A percentile compares a stretch with the other conserved stretches of the same genome.
phyloP scores from a whole-genome alignment of 73 alveolate species.

The Paramecium primaurelia region DNA sequence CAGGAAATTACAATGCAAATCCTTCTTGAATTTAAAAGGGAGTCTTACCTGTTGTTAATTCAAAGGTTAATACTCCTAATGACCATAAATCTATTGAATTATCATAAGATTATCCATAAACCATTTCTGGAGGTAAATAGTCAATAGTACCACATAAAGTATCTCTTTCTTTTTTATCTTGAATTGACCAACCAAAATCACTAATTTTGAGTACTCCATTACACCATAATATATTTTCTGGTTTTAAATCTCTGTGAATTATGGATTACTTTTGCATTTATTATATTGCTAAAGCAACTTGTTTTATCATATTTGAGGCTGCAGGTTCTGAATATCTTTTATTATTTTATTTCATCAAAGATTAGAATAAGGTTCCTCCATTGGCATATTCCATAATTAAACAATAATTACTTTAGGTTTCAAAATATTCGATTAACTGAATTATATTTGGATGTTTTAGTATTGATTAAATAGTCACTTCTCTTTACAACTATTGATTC shows the following conservation, averaged over 20 bases:
- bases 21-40: constrained; percentile 47
- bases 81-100: constrained; percentile 95
- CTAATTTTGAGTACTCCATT: constrained; percentile 65
- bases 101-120: constrained; percentile 83
- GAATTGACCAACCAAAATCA: constrained; percentile 69
- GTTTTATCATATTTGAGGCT: constrained; percentile 38
- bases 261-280: constrained; percentile 52
- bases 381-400: constrained; percentile 75
- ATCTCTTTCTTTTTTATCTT: constrained; percentile 59
- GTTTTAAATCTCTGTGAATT: constrained; percentile 80
- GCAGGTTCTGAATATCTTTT: constrained; percentile 48
- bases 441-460: constrained; percentile 86
- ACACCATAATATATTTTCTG: constrained; percentile 70
- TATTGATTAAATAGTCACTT: neutral
- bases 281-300: constrained; percentile 32
- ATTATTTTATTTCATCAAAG: neutral
- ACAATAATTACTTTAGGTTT: constrained; percentile 80
- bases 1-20: constrained; percentile 52
- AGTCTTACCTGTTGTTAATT: constrained; percentile 85
- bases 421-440: constrained; percentile 87
- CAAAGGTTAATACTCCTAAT: constrained; percentile 92
- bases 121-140: constrained; percentile 98
- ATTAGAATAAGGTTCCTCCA: constrained; percentile 45
- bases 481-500: constrained; percentile 3
- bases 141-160: constrained; percentile 97